Evolutionary conservation across 345 rosid species (phyloP).

Genomic region (Mercurialis annua): DNA sequence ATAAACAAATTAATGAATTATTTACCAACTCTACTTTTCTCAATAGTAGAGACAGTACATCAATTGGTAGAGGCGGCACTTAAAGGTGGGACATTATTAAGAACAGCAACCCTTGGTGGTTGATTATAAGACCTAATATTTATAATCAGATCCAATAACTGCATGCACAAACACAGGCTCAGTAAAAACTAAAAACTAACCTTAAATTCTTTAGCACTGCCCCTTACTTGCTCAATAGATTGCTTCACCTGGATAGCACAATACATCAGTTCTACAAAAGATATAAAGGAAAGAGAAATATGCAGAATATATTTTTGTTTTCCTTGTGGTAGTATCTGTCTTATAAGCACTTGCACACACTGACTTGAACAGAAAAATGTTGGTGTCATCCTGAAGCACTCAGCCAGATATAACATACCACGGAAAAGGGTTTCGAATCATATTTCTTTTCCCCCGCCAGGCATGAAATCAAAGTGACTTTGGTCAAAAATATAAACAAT

Average conservation of each 20-base stretch:
- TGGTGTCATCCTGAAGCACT: neutral
- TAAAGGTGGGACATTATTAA: neutral
- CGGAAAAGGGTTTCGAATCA: neutral
- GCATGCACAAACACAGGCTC: neutral
- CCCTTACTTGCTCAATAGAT: constrained; percentile 41
- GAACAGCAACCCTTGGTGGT: neutral
- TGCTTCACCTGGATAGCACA: constrained; percentile 50
- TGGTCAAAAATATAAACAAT: no score
- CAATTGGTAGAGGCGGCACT: neutral
- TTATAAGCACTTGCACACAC: neutral
- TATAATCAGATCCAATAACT: neutral
- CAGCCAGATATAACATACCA: neutral
- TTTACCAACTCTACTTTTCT: constrained; percentile 2
- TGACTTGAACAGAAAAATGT: neutral
- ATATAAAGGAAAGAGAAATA: neutral
- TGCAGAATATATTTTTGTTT: neutral
- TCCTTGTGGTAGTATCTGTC: neutral
- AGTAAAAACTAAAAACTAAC: constrained; percentile 37
- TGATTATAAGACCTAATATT: neutral
- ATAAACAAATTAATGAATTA: neutral
- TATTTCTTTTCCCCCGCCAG: neutral
- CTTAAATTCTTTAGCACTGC: constrained; percentile 44
- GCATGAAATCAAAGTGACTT: neutral
- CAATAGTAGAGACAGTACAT: neutral
- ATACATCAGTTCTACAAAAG: constrained; percentile 7